Evolutionary conservation across 2,329 filamentous ascomycete genomes (phyloP).

Genomic region (Paecilomyces sp.): DNA sequence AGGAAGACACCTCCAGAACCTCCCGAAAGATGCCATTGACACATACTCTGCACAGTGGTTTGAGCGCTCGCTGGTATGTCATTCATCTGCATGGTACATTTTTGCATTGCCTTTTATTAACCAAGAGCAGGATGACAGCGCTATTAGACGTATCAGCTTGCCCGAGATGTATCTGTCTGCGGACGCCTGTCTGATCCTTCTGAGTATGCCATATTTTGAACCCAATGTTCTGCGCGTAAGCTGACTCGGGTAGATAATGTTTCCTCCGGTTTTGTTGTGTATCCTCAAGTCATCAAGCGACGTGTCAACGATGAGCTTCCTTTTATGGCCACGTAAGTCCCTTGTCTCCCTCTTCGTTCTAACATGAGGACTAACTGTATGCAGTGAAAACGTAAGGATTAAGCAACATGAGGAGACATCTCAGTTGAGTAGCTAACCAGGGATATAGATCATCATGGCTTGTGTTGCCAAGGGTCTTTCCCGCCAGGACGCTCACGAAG

Average conservation of each 20-base stretch:
- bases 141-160: slow-evolving; percentile 46
- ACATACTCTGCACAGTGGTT: slow-evolving; percentile 70
- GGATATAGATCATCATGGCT: slow-evolving; percentile 65
- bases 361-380: neutral
- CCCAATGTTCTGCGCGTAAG: slow-evolving; percentile 56
- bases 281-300: slow-evolving; percentile 63
- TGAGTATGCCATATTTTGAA: slow-evolving; percentile 35
- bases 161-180: slow-evolving; percentile 62
- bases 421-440: slow-evolving; percentile 20
- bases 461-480: slow-evolving; percentile 63
- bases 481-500: slow-evolving; percentile 77
- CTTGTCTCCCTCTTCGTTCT: neutral
- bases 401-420: neutral
- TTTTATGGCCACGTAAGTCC: slow-evolving; percentile 66
- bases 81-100: neutral
- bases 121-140: slow-evolving; percentile 20
- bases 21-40: slow-evolving; percentile 52
- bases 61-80: slow-evolving; percentile 57
- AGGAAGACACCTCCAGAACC: slow-evolving; percentile 48
- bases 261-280: slow-evolving; percentile 64
- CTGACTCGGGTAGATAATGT: slow-evolving; percentile 63
- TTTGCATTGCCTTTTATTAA: neutral
- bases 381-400: neutral
- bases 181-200: slow-evolving; percentile 47
- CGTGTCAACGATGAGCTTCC: slow-evolving; percentile 71